Evolutionary conservation across 345 rosid species (phyloP).

Genomic region (Kandelia obovata): DNA sequence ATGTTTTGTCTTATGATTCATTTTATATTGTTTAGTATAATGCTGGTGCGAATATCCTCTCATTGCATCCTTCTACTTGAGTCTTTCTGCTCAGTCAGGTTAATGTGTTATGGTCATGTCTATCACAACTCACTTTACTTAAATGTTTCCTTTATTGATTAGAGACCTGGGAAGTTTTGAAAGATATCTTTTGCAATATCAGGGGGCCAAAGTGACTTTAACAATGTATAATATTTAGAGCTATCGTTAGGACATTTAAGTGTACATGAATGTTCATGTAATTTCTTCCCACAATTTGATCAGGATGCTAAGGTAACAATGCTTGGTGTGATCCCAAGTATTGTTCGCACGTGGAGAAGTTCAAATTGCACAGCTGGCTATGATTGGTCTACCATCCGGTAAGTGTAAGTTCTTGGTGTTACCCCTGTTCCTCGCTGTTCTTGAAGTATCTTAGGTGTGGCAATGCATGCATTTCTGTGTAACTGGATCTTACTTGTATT

Average conservation of each 20-base stretch:
- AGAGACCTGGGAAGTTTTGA: no score
- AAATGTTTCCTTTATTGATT: no score
- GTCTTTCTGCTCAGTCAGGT: no score
- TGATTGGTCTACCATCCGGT: constrained; percentile 98
- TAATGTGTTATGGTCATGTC: not conserved
- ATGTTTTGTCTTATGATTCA: not conserved
- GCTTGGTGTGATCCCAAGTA: constrained; percentile 98
- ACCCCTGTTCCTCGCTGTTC: not conserved
- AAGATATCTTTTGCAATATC: no score
- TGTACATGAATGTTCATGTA: not conserved
- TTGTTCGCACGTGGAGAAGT: constrained; percentile 87
- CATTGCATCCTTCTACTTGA: not conserved
- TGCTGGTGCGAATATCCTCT: not conserved
- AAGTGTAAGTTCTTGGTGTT: constrained; percentile 22
- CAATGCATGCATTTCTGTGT: not conserved
- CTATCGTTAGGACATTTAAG: not conserved
- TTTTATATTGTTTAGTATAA: not conserved
- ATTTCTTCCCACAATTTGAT: constrained; percentile 21
- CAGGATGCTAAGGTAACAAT: constrained; percentile 91
- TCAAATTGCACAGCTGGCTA: constrained; percentile 57
- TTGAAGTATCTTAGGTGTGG: not conserved
- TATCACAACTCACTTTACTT: not conserved
- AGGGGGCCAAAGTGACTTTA: no score
- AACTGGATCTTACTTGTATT: not conserved
- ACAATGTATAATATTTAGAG: no score